Evolutionary conservation across 139 green algal species (phyloP).

Genomic region (Chlorella sp.): DNA sequence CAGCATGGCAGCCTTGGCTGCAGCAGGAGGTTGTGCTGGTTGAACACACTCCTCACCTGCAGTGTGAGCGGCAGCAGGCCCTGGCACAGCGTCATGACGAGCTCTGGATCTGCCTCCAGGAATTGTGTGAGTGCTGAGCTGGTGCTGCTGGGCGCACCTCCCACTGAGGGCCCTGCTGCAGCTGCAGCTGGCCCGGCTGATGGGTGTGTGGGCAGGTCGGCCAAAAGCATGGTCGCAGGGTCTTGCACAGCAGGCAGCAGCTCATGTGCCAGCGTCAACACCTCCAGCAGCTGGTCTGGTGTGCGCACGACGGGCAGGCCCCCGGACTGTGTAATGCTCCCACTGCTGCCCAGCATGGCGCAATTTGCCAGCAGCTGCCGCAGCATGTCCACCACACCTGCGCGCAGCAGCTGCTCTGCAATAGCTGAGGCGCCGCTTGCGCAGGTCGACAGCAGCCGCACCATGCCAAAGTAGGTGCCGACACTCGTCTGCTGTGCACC

Average conservation of each 20-base stretch:
- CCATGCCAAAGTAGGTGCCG: too few relatives aligned
- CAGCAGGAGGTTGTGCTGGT: conserved; percentile 50
- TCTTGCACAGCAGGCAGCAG: conserved; percentile 76
- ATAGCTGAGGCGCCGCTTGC: conserved; percentile 43
- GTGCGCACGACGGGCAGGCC: conserved; percentile 55
- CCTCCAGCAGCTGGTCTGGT: conserved; percentile 73
- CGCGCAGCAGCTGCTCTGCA: conserved; percentile 57
- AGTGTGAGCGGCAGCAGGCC: conserved; percentile 78
- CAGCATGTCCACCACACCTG: conserved; percentile 21
- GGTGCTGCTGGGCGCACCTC: too few relatives aligned
- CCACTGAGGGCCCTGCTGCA: too few relatives aligned
- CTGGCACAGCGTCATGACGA: too few relatives aligned
- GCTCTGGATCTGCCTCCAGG: too few relatives aligned
- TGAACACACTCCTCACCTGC: too few relatives aligned
- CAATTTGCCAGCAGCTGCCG: conserved; percentile 34
- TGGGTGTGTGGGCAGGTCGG: too few relatives aligned
- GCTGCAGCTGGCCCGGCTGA: too few relatives aligned
- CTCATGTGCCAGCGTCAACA: conserved; percentile 61
- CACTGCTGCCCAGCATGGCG: conserved; percentile 33
- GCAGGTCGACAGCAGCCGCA: conserved; percentile 72
- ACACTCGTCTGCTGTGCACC: too few relatives aligned
- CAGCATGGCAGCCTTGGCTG: conserved; percentile 42
- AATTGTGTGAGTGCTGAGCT: too few relatives aligned
- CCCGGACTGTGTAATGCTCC: conserved; percentile 10
- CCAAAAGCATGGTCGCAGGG: too few relatives aligned